Evolutionary conservation across 2,329 filamentous ascomycete species (phyloP), one percentile per base, ranked within the genome.

Genomic region (Phialophora expanda): DNA sequence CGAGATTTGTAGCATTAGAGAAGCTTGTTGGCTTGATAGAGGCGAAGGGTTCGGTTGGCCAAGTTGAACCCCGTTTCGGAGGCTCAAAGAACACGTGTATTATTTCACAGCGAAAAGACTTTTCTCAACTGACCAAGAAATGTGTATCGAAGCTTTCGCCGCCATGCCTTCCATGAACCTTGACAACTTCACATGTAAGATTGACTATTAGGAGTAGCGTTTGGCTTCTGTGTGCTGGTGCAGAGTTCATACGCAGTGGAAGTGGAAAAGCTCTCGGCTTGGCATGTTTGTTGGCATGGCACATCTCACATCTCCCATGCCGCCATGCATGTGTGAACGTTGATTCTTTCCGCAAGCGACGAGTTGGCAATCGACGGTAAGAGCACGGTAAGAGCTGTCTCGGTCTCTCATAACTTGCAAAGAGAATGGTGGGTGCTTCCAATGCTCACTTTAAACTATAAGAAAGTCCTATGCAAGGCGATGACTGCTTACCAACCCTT

Each of bases 1-100:
- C 30, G 58, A 61, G 48, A 53, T 61, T 51, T 61, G 58, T 61
- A 61, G 58, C 32, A 61, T 41, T 61, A 61, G 58, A 61, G n/a
- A 20, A n/a, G 26, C 56, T 44, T 44, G 56, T 51, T 38, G 44
- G 57, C n/a, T 26, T 26, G 41, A 34, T 48, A 7, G 44, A n/a
- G 44, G 44, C 20, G 28, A 28, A 32, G 17, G 28, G n/a, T 11
- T 20, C 8, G 53, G 11, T 20, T 55, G 26, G 17, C 53, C 53
- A 20, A 30, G 28, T 17, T 20, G 28, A 24, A 2, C 20, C 12
- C 12, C 9, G 5, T 11, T 22, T 20, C 9, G 48, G 56, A 26
- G 41, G 26, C 41, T 48, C 17, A 41, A 58, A 50, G 46, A 59
- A 57, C 12, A 46, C 30, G 24, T 59, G 56, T 59, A 59, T 34